A percentile compares a stretch with the other conserved stretches of the same genome.
These are phyloP conservation scores for Trichophaea hybrida DNA, from an alignment of 2,329 filamentous ascomycete genomes.

Conservation along the genomic window DNA sequence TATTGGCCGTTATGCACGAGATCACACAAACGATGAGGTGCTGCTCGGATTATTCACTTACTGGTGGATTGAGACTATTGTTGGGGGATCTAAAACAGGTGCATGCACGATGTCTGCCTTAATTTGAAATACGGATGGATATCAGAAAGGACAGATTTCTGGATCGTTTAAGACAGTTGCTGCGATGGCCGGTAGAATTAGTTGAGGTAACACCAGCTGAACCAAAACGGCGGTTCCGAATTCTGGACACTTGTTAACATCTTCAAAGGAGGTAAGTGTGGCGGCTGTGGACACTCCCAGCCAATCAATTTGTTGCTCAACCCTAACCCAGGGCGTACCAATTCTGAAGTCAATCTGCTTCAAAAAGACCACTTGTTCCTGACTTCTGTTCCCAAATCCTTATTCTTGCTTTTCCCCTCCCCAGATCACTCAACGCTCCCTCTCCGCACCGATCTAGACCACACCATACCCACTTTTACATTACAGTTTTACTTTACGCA, in stretches of 20 bases:
- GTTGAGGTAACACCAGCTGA: background rate
- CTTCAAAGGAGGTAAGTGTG: background rate
- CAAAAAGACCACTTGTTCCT: conserved; percentile 5
- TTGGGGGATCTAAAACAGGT: too few relatives aligned
- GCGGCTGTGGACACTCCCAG: background rate
- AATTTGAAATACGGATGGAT: background rate
- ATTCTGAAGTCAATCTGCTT: background rate
- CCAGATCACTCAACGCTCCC: background rate
- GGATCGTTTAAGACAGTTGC: background rate
- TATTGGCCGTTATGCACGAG: too few relatives aligned
- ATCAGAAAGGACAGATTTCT: background rate
- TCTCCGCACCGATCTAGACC: background rate
- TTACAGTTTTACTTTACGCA: background rate
- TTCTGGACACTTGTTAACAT: conserved; percentile 6
- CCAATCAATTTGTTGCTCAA: background rate
- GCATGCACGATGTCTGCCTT: too few relatives aligned
- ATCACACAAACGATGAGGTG: too few relatives aligned
- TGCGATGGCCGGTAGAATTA: background rate
- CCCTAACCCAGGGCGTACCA: conserved; percentile 1
- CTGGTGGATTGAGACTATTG: too few relatives aligned
- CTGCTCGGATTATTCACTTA: too few relatives aligned
- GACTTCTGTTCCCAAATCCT: background rate
- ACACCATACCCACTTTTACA: background rate
- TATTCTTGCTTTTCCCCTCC: conserved; percentile 6
- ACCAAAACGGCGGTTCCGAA: background rate